phyloP scores from a whole-genome alignment of 2,329 filamentous ascomycete species.

The Passalora sequoiae region DNA sequence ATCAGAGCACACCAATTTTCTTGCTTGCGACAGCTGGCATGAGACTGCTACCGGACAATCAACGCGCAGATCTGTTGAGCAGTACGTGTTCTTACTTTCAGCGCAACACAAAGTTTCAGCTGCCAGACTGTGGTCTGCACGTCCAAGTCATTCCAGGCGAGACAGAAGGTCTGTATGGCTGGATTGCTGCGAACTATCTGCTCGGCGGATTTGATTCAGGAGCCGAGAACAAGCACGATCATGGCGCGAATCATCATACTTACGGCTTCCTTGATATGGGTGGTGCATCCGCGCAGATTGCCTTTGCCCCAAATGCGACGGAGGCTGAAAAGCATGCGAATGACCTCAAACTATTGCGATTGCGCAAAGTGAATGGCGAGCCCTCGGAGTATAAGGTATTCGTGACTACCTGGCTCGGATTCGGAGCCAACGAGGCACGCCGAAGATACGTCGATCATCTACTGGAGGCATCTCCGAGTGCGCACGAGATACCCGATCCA shows the following conservation, averaged over 20 bases:
- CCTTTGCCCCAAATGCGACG: conserved; percentile 89
- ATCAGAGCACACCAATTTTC: conserved; percentile 84
- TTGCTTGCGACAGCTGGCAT: conserved; percentile 94
- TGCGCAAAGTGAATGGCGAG: conserved; percentile 76
- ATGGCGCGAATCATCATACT: conserved; percentile 85
- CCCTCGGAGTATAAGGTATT: conserved; percentile 82
- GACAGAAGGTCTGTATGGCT: conserved; percentile 92
- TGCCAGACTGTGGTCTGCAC: conserved; percentile 85
- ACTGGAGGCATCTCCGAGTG: conserved; percentile 57
- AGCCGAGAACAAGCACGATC: conserved; percentile 64
- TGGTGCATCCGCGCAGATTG: conserved; percentile 93
- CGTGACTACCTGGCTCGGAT: conserved; percentile 93
- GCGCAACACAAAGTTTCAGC: conserved; percentile 68
- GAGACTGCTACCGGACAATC: conserved; percentile 69
- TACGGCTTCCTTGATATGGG: conserved; percentile 99
- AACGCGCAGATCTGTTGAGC: conserved; percentile 67
- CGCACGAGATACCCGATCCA: conserved; percentile 81
- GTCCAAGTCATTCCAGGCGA: conserved; percentile 94
- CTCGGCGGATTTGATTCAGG: conserved; percentile 74
- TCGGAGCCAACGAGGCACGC: conserved; percentile 91
- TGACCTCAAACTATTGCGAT: conserved; percentile 77
- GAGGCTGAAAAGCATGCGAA: conserved; percentile 85
- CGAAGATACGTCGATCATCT: conserved; percentile 75
- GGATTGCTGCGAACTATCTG: conserved; percentile 95
- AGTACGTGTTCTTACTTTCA: conserved; percentile 80